Evolutionary conservation across 805 yeast species (phyloP), one percentile per base, ranked within the genome.

Genomic region (Wickerhamomyces strasburgensis): DNA sequence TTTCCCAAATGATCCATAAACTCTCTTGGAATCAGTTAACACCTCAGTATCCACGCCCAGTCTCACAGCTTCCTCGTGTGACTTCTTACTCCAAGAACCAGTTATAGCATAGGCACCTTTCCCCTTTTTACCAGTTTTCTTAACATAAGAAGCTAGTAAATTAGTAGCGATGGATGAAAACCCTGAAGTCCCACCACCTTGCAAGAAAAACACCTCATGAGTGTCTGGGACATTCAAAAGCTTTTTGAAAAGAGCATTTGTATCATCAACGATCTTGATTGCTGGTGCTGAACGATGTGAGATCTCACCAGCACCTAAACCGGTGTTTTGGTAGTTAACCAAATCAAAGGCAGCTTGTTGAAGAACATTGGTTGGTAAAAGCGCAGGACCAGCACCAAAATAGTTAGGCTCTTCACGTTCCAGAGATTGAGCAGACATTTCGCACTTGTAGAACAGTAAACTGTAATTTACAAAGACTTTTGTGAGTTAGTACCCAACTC

Each of bases 351-450:
- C 95, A 5, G 97, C 96, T 64, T 85, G 81, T 62, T 86, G 81
- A 37, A 93, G 72, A 2, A 90, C 98, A 4, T 62, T 55, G 3
- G 90, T 78, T 24, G 98, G 97, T 30, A 93, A 70, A 35, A 80
- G 72, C 1, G 98, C 98, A 33, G 99, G 99, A 11, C 99, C 99
- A n/a, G 99, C 98, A 39, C 98, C 98, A 54, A 87, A 93, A 59
- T 93, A 85, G 54, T 75, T 67, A 38, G 88, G 87, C 54, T 79
- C 80, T 58, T 71, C 79, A 67, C 90, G 76, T 32, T 74, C 71
- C 37, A 80, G 11, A 8, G 25, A 11, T 8, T 21, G 61, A 10
- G 71, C 25, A 21, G 25, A 21, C 25, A 21, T 21, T n/a, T n/a
- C n/a, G n/a, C n/a, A n/a, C n/a, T n/a, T n/a, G n/a, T n/a, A n/a